Evolutionary conservation across 179 eudicot genomes (phyloP), one percentile per base, ranked within the genome.

Genomic region (Spergularia azorica): DNA sequence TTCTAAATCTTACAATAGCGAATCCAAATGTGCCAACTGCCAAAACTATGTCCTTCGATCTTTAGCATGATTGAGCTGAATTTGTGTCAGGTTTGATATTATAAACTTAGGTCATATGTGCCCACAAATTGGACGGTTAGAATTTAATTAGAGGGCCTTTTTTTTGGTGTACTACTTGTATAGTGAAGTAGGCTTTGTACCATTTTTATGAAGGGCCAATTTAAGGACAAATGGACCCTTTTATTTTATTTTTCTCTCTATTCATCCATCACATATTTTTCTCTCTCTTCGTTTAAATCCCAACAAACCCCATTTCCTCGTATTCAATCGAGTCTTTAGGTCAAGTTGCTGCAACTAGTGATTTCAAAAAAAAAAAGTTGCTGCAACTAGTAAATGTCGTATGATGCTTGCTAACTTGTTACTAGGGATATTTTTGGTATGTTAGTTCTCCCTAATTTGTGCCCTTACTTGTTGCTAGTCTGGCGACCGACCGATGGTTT

Each of bases 111-210:
- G 10, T 48, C 32, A 26, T 48, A 10, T 79, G 81, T 72, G 73
- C 81, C 81, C 73, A 79, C 81, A 39, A 0, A 78, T 57, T 57
- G 62, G 67, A 79, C 71, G 81, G 77, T 72, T 66, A 18, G 52
- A 78, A 51, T 26, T 26, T 26, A 26, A 26, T 26, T 26, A 26
- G 32, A 60, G 56, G 76, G 76, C 58, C 68, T 70, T 36, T 5
- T 36, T 57, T 55, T 73, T 51, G 16, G 60, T 26, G 32, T 26
- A 26, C 32, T 26, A 26, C 32, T 26, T 26, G 32, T 26, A 26
- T 26, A 26, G 32, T 26, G 32, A 26, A 26, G 32, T 26, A 26
- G 32, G 32, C 32, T 26, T 26, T 26, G 32, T 26, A 26, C 32
- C 32, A 26, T 74, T 46, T 74, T 72, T 63, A 26, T 26, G 32